phyloP scores from a whole-genome alignment of 2,329 filamentous ascomycete genomes.

The Colletotrichum spinosum region DNA sequence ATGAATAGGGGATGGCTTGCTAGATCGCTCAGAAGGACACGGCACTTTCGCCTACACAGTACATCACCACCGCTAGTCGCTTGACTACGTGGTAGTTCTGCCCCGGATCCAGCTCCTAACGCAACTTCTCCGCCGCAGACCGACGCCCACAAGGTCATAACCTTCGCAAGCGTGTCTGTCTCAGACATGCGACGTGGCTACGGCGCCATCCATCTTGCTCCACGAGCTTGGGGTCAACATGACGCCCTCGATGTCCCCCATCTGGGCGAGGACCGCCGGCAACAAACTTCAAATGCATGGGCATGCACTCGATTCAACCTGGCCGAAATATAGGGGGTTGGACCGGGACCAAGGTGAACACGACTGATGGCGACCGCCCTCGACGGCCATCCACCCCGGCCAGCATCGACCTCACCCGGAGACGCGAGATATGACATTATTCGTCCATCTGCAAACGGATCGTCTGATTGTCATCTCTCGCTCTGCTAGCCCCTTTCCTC shows the following conservation, averaged over 20 bases:
- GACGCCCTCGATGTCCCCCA: not conserved
- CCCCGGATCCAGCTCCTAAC: constrained; percentile 16
- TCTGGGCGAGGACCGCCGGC: not conserved
- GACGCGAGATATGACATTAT: constrained; percentile 11
- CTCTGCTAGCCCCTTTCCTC: not conserved
- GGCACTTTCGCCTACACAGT: constrained; percentile 17
- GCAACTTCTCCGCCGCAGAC: not conserved
- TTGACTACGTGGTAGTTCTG: constrained; percentile 12
- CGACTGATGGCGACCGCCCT: not conserved
- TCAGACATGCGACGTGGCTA: constrained; percentile 19
- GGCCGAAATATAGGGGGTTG: constrained; percentile 6
- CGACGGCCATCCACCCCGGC: constrained; percentile 8
- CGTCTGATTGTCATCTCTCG: not conserved
- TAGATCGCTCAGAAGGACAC: constrained; percentile 7
- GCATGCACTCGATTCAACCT: not conserved
- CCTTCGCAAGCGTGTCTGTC: constrained; percentile 24
- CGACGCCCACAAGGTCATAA: constrained; percentile 23
- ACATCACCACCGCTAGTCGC: constrained; percentile 26
- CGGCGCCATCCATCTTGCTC: not conserved
- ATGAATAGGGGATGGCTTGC: constrained; percentile 24
- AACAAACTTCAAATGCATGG: not conserved
- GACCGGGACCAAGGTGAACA: not conserved
- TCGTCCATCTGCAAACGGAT: constrained; percentile 2
- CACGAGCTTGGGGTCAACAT: not conserved
- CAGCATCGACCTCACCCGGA: constrained; percentile 3